Evolutionary conservation across 805 yeast genomes (phyloP).

Genomic region (Kodamaea kaohsiungensis): DNA sequence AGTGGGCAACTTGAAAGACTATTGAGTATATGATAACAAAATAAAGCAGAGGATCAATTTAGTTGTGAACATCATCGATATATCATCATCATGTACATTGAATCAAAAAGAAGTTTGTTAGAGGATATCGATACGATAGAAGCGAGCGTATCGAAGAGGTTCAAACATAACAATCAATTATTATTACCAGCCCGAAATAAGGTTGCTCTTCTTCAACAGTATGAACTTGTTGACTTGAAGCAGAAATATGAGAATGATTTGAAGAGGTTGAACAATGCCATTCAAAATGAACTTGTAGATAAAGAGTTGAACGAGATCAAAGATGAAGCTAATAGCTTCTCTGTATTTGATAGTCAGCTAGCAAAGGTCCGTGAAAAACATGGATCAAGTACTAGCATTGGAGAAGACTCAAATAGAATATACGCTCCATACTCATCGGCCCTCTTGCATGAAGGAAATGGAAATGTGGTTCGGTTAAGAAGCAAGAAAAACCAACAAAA

Average conservation of each 20-base stretch:
- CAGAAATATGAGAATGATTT: constrained; percentile 36
- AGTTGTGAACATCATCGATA: too few relatives aligned
- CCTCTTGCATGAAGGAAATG: constrained; percentile 10
- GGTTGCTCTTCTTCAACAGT: constrained; percentile 49
- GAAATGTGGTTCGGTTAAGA: constrained; percentile 18
- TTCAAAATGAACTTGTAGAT: constrained; percentile 10
- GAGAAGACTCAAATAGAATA: constrained; percentile 14
- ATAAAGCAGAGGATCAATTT: too few relatives aligned
- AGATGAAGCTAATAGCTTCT: constrained; percentile 25
- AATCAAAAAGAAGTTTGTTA: constrained; percentile 35
- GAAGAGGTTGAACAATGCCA: constrained; percentile 4
- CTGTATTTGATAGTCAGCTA: constrained; percentile 39
- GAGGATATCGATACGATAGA: constrained; percentile 79
- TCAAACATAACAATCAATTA: constrained; percentile 26
- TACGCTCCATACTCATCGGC: constrained; percentile 28
- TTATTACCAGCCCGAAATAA: constrained; percentile 19
- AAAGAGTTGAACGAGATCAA: constrained; percentile 14
- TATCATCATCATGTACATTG: constrained; percentile 28
- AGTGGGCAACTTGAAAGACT: background rate
- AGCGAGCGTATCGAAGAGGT: constrained; percentile 59
- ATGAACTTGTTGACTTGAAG: constrained; percentile 59
- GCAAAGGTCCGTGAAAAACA: constrained; percentile 24
- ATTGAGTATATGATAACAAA: background rate
- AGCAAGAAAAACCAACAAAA: constrained; percentile 14
- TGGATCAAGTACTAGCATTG: constrained; percentile 17